Evolutionary conservation across 1,284 basidiomycete genomes (phyloP).

Genomic region (Leccinum ponderosum): DNA sequence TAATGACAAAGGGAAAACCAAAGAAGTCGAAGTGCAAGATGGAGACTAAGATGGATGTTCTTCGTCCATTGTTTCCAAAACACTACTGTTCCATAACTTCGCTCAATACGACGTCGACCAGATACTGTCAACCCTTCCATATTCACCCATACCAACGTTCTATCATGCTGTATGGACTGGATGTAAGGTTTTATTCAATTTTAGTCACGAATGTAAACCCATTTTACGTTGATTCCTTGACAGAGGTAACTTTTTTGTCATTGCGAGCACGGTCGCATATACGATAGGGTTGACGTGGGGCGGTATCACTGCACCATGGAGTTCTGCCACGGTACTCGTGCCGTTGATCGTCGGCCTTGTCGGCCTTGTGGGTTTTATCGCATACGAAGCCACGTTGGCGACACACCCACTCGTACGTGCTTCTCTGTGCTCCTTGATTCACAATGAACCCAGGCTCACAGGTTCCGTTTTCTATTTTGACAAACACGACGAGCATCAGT

Average conservation of each 20-base stretch:
- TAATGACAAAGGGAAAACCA: no score
- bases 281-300: conserved; percentile 17
- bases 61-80: no score
- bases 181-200: conserved; percentile 2
- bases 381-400: conserved; percentile 15
- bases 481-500: conserved; percentile 14
- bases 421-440: background rate
- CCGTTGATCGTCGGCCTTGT: conserved; percentile 43
- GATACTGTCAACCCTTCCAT: no score
- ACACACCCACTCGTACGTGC: conserved; percentile 16
- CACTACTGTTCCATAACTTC: no score
- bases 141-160: no score
- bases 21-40: no score
- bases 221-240: background rate
- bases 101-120: no score
- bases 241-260: conserved; percentile 13
- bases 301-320: conserved; percentile 37
- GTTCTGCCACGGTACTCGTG: conserved; percentile 39
- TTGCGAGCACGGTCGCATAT: conserved; percentile 13
- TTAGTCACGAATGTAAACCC: background rate
- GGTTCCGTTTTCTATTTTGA: conserved; percentile 17
- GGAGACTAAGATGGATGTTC: no score
- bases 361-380: conserved; percentile 23
- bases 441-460: background rate
- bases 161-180: conserved; percentile 13